These are phyloP conservation scores for Hemerocallis citrina DNA, from an alignment of 106 monocot species.

Conservation along the genomic window DNA sequence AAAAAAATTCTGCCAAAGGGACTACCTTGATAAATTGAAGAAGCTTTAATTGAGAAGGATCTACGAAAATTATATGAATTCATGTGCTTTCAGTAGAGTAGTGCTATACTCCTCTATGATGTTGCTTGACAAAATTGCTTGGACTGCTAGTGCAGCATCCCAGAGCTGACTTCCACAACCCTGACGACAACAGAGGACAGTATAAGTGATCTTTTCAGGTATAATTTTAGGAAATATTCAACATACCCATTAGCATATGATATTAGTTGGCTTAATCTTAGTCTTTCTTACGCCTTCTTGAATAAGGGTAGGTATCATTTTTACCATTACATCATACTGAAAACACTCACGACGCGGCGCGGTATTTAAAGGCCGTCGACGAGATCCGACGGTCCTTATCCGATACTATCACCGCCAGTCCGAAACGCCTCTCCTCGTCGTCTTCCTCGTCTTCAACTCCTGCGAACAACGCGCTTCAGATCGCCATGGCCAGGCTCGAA, in stretches of 20 bases:
- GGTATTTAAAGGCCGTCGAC: too few relatives aligned
- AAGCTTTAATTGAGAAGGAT: neutral
- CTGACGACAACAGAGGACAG: neutral
- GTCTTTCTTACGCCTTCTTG: neutral
- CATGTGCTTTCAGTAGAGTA: conserved; percentile 35
- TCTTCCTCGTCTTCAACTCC: too few relatives aligned
- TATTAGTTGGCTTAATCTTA: neutral
- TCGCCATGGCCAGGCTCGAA: too few relatives aligned
- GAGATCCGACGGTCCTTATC: too few relatives aligned
- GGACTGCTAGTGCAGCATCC: conserved; percentile 47
- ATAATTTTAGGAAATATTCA: neutral
- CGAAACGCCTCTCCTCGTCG: too few relatives aligned
- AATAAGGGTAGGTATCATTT: neutral
- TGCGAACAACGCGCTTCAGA: too few relatives aligned
- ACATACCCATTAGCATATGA: neutral
- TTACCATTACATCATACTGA: neutral
- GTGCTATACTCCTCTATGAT: conserved; percentile 33
- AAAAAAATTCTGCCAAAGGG: too few relatives aligned
- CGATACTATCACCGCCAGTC: too few relatives aligned
- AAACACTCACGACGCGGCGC: too few relatives aligned
- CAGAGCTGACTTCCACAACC: conserved; percentile 45
- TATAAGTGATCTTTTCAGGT: neutral
- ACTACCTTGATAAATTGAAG: too few relatives aligned
- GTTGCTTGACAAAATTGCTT: conserved; percentile 40
- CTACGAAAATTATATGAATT: conserved; percentile 47